Percentiles rank a stretch among this genome's conserved stretches.
Conservation (phyloP, 1,284 basidiomycete species). For the Boletus sp. region DNA sequence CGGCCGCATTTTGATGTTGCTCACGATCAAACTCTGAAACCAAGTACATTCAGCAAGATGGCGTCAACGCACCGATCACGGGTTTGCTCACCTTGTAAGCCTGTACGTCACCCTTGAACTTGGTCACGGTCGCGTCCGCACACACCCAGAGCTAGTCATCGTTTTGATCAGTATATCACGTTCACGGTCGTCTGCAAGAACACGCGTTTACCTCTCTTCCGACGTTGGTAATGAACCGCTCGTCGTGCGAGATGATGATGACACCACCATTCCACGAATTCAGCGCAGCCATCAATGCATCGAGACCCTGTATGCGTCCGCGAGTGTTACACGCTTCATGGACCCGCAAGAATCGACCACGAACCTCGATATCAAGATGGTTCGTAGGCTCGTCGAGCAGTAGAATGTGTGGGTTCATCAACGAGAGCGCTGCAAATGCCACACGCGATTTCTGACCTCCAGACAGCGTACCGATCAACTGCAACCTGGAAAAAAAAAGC, state of each 20-base stretch:
- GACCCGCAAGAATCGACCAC: constrained; percentile 6
- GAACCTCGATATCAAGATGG: constrained; percentile 92
- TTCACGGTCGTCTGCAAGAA: neutral
- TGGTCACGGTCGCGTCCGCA: constrained; percentile 79
- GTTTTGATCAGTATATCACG: neutral
- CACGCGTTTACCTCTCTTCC: constrained; percentile 67
- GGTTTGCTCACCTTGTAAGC: constrained; percentile 86
- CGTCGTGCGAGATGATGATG: constrained; percentile 93
- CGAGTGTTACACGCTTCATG: neutral
- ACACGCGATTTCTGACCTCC: constrained; percentile 98
- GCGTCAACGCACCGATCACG: too few species aligned
- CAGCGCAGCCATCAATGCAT: constrained; percentile 91
- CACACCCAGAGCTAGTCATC: constrained; percentile 82
- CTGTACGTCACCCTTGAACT: constrained; percentile 91
- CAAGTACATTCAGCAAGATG: too few species aligned
- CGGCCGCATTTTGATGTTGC: constrained; percentile 72
- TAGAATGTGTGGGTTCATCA: constrained; percentile 88
- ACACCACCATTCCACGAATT: constrained; percentile 96
- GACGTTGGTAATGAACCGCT: constrained; percentile 87
- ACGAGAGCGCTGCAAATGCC: constrained; percentile 90
- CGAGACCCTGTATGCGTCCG: constrained; percentile 69
- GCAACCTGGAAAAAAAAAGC: constrained; percentile 51
- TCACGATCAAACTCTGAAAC: constrained; percentile 79
- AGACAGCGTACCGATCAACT: constrained; percentile 82
- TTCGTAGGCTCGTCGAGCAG: constrained; percentile 97